Conservation (phyloP, 805 yeast genomes). For the Yarrowia yakushimensis region DNA sequence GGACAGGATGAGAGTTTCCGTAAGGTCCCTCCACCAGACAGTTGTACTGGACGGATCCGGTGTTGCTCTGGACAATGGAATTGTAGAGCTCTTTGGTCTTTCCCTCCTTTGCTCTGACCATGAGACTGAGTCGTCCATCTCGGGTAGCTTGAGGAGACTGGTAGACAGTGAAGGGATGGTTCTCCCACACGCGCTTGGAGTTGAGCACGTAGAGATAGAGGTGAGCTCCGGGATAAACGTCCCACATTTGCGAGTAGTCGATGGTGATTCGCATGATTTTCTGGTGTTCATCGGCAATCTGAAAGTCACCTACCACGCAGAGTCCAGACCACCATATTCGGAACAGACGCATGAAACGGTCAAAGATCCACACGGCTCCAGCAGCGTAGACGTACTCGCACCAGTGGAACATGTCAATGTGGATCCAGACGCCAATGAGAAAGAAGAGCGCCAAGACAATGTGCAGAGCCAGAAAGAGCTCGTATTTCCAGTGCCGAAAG, state of each 20-base stretch:
- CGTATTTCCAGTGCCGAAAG: conserved; percentile 56
- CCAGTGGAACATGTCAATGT: conserved; percentile 45
- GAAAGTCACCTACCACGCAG: conserved; percentile 1
- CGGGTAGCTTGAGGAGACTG: conserved; percentile 27
- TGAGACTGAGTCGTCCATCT: conserved; percentile 27
- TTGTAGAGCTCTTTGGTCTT: conserved; percentile 27
- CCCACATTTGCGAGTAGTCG: conserved; percentile 46
- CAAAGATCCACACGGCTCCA: conserved; percentile 67
- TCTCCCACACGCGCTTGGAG: conserved; percentile 56
- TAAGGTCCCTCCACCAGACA: conserved; percentile 65
- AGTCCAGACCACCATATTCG: conserved; percentile 58
- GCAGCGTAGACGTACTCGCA: conserved; percentile 51
- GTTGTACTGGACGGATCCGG: conserved; percentile 24
- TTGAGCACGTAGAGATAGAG: conserved; percentile 57
- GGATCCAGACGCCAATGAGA: conserved; percentile 56
- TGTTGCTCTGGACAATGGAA: not conserved
- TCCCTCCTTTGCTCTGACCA: conserved; percentile 28
- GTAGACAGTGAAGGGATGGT: conserved; percentile 63
- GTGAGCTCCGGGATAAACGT: conserved; percentile 52
- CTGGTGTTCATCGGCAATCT: conserved; percentile 15
- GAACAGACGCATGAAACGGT: conserved; percentile 56
- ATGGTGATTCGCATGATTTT: conserved; percentile 32
- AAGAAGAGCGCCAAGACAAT: conserved; percentile 53
- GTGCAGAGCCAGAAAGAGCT: conserved; percentile 55
- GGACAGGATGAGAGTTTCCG: conserved; percentile 53